These are phyloP conservation scores for Mortierella sp. DNA, from an alignment of 371 early-diverging fungal species.

Conservation along the genomic window DNA sequence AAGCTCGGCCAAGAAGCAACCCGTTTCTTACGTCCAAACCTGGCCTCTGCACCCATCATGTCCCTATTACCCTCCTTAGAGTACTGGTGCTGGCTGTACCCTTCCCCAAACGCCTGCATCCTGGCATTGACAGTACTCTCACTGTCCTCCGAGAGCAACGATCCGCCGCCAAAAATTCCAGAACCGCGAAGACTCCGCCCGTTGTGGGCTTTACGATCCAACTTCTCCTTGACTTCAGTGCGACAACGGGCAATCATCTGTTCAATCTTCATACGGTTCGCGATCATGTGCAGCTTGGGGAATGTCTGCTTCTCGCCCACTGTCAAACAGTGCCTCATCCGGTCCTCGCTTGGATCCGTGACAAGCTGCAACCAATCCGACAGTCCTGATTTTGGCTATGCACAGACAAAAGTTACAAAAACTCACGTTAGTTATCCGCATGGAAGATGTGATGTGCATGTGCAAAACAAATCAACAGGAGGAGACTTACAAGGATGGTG, in stretches of 20 bases:
- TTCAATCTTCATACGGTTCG: constrained; percentile 85
- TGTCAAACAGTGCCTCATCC: constrained; percentile 70
- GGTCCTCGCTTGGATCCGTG: constrained; percentile 76
- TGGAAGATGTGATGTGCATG: too few species aligned
- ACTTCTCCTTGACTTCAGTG: constrained; percentile 44
- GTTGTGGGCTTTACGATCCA: constrained; percentile 30
- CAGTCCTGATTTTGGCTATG: constrained; percentile 71
- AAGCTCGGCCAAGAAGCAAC: constrained; percentile 46
- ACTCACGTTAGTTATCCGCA: neutral
- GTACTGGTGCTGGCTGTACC: neutral
- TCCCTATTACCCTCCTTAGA: neutral
- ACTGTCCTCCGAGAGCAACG: constrained; percentile 49
- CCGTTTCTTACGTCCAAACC: constrained; percentile 12
- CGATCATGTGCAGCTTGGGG: constrained; percentile 88
- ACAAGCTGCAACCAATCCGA: constrained; percentile 79
- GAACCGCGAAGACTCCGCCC: constrained; percentile 14
- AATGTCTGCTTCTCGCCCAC: constrained; percentile 79
- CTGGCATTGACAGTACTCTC: constrained; percentile 49
- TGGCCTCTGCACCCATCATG: constrained; percentile 16
- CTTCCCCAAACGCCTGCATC: constrained; percentile 37
- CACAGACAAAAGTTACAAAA: neutral
- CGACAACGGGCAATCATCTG: constrained; percentile 66
- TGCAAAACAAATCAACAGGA: neutral
- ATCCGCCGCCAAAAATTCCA: constrained; percentile 3
- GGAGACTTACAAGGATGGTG: constrained; percentile 79